Base-by-base conservation (phyloP, 1,284 basidiomycete genomes). In the Heterobasidion parviporum region DNA sequence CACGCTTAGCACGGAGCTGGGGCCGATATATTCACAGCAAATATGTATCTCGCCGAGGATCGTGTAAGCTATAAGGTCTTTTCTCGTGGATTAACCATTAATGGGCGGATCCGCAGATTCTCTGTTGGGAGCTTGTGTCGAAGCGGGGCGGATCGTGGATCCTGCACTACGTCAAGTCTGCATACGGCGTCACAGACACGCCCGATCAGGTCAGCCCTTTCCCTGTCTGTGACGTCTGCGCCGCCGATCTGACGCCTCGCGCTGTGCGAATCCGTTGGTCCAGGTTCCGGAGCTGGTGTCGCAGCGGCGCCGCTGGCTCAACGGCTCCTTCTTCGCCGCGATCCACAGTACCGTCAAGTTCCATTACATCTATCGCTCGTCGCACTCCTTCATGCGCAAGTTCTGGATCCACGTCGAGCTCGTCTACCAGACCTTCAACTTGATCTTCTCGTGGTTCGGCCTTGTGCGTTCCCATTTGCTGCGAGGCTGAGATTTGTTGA, bases 51-150 rank as follows among this genome's bases (percentile, higher is more conserved):
- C 15, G 53, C 53, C 16, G 53, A 54, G 53, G 53, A 54, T 41
- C 53, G 53, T 57, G 83, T 79, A 6, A 43, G 12, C 52, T 14
- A 38, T 6, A 56, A 47, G 15, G 16, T 46, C 36, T 56, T 56
- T 14, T 20, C 10, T 5, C 12, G 3, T 48, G 6, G 8, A 4
- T 10, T 18, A 53, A 46, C 16, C 16, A 6, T 15, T 46, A 16
- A 50, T 44, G 53, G 7, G 54, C 59, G 38, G 58, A 9, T 15
- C 3, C 47, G 82, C 91, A 97, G 57, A 98, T 99, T 54, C 75
- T 98, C 20, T 99, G 96, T 67, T 99, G 98, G 66, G 96, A 99
- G 70, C 82, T 99, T 18, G 86, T 98, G 47, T 94, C 96, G 0
- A 98, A 98, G 68, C 76, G 86, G 1, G 91, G 94, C 61, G 85